Evolutionary conservation across 257 asterid species (phyloP), one percentile per base, ranked within the genome.

Genomic region (Rauvolfia tetraphylla): DNA sequence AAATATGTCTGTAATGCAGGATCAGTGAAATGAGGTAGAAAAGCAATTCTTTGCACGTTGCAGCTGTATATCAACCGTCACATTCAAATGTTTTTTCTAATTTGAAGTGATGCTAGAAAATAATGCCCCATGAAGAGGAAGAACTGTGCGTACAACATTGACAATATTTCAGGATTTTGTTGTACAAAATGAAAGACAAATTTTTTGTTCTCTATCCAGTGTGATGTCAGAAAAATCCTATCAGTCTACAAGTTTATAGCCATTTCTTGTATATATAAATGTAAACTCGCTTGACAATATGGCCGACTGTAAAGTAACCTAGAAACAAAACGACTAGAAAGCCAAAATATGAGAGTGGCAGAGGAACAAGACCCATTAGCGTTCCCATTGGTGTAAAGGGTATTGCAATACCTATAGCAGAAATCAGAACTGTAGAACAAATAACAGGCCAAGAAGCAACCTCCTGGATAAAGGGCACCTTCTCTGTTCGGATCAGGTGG

Each of bases 401-500:
- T 11, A 79, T 68, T 58, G 71, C 76, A 56, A 79, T 74, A n/a
- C 83, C 83, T 17, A 68, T 53, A 25, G 79, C 38, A 7, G 83
- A 80, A 44, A 80, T 75, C 66, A 75, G 27, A 44, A 70, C 57
- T 68, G 83, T 80, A 44, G 83, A 75, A 75, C 75, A 72, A 25
- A 42, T 71, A 9, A 80, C 80, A 5, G 77, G 83, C 83, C 80
- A 75, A 14, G 83, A 70, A 29, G 83, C 83, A 48, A 75, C 77
- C 31, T 70, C 83, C 38, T 75, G 72, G 29, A 80, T 27, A 27
- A 80, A 80, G 46, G 83, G 79, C 10, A 79, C 46, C 29, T 79
- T 75, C 38, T 79, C 83, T 8, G 79, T 44, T 12, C 79, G 71
- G 54, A 79, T 75, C 73, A 75, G 51, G 79, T 79, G 79, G 75